These are phyloP conservation scores for Botrytis hyacinthi DNA, from an alignment of 2,329 filamentous ascomycete species.

Conservation along the genomic window DNA sequence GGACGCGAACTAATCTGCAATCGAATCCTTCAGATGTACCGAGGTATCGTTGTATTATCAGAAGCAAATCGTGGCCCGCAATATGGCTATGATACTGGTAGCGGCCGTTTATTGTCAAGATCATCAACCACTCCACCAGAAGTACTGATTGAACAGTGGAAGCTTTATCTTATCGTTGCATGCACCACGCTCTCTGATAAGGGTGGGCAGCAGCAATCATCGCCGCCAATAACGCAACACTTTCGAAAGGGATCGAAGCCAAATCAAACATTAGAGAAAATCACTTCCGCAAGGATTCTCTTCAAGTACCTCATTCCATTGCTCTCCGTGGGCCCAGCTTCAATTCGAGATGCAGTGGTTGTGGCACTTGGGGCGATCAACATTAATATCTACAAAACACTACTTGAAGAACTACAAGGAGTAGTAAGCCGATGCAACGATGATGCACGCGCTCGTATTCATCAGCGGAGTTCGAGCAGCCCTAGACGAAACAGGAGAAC, in stretches of 20 bases:
- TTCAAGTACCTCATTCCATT: slow-evolving; percentile 92
- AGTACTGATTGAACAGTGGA: slow-evolving; percentile 94
- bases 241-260: slow-evolving; percentile 77
- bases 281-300: slow-evolving; percentile 81
- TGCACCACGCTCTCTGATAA: slow-evolving; percentile 91
- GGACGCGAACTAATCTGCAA: slow-evolving; percentile 91
- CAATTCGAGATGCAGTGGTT: slow-evolving; percentile 87
- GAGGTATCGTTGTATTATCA: slow-evolving; percentile 73
- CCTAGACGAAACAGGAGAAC: slow-evolving; percentile 79
- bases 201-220: slow-evolving; percentile 61
- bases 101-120: slow-evolving; percentile 45
- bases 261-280: slow-evolving; percentile 67
- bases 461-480: slow-evolving; percentile 81
- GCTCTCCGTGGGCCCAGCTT: slow-evolving; percentile 73
- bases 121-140: slow-evolving; percentile 74
- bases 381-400: slow-evolving; percentile 83
- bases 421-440: slow-evolving; percentile 84
- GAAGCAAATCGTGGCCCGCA: slow-evolving; percentile 67
- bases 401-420: slow-evolving; percentile 86
- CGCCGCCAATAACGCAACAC: slow-evolving; percentile 65
- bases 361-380: slow-evolving; percentile 93
- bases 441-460: slow-evolving; percentile 81
- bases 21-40: slow-evolving; percentile 89
- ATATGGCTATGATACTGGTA: slow-evolving; percentile 59
- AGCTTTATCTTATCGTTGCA: slow-evolving; percentile 93